Evolutionary conservation across 345 rosid genomes (phyloP).

Genomic region (Cardamine resedifolia): DNA sequence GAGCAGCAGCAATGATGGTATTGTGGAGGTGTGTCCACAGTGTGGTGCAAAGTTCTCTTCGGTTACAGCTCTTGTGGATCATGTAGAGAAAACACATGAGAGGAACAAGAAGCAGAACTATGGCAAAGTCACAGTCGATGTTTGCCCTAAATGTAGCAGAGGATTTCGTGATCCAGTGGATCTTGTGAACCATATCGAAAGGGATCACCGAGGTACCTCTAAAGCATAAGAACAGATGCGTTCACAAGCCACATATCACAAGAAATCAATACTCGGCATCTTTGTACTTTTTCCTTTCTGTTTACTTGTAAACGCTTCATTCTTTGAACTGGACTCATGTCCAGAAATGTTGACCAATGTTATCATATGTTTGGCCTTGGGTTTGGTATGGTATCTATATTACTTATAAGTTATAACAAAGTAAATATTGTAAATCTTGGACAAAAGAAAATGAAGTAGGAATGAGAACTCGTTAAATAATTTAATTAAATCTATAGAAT

Average conservation of each 20-base stretch:
- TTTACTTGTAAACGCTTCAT: background rate
- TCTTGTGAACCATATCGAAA: slow-evolving; percentile 87
- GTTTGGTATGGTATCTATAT: background rate
- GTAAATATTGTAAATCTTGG: too few species aligned
- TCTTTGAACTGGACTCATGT: slow-evolving; percentile 20
- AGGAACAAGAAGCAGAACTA: slow-evolving; percentile 46
- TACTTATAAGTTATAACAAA: background rate
- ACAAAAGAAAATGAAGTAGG: background rate
- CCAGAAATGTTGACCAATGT: background rate
- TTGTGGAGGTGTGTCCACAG: slow-evolving; percentile 68
- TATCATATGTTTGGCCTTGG: background rate
- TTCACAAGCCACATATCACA: background rate
- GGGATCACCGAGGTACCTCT: slow-evolving; percentile 82
- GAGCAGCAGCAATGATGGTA: slow-evolving; percentile 39
- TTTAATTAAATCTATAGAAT: background rate
- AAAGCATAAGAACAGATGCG: slow-evolving; percentile 46
- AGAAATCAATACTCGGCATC: background rate
- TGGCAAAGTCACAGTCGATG: slow-evolving; percentile 65
- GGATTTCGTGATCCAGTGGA: slow-evolving; percentile 86
- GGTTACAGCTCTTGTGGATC: slow-evolving; percentile 64
- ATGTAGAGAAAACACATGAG: slow-evolving; percentile 65
- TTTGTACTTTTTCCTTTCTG: background rate
- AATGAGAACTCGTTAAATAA: background rate
- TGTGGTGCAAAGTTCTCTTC: slow-evolving; percentile 69
- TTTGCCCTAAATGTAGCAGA: slow-evolving; percentile 86